Evolutionary conservation across 2,329 filamentous ascomycete genomes (phyloP), one percentile per base, ranked within the genome.

Genomic region (Sporothrix schenckii): DNA sequence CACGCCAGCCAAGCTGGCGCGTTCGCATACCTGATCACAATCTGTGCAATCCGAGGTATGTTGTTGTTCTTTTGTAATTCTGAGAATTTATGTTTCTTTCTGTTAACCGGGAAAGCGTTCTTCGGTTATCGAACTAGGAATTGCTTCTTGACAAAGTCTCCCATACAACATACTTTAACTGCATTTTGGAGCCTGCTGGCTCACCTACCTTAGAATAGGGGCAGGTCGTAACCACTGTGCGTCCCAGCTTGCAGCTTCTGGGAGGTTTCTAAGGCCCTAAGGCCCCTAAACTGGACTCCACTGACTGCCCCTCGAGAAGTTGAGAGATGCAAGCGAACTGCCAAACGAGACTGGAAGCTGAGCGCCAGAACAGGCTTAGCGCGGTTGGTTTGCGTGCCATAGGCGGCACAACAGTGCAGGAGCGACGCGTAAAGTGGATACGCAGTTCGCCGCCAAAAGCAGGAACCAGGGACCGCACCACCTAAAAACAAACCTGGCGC

Each of bases 391-490:
- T 58, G 49, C 63, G 63, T 41, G 63, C 63, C 63, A 53, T 24
- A 16, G 49, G 11, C 24, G 56, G 47, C 54, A 63, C 68, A 54
- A 24, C 58, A 53, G 39, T 34, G 47, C 14, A 49, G 7, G n/a
- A 56, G 63, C 53, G 54, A 71, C 69, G 69, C 69, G 69, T 71
- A 70, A 63, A 71, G 66, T 71, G 70, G 70, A 14, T 47, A 58
- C 27, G 14, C 39, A 27, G 58, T 41, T 44, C 21, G 21, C 53
- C 27, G 21, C 52, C 52, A 41, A 60, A 69, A 52, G 53, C 54
- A 68, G 66, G 53, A 58, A 58, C 52, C n/a, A 47, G 24, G 47
- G 47, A 34, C 21, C 27, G 39, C 39, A 39, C 34, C 56, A 44
- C n/a, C 34, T 44, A 44, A 44, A 19, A 53, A 30, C 50, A 52